Percentiles rank a stretch among this genome's conserved stretches.
Conservation (phyloP, 1,139 yeast species). For the Diutina rugosa region DNA sequence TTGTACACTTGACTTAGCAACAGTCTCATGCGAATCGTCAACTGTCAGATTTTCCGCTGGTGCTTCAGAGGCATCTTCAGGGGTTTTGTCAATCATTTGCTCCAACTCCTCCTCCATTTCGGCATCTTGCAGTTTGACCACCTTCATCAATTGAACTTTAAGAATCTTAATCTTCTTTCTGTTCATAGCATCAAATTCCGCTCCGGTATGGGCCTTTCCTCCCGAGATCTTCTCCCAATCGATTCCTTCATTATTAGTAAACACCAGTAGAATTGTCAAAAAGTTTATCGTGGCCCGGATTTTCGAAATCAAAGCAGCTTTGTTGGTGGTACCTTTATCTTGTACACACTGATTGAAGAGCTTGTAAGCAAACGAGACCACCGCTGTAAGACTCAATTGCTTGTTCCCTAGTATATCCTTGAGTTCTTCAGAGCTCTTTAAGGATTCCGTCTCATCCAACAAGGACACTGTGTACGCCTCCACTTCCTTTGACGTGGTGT, state of each 20-base stretch:
- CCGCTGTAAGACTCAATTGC: slow-evolving; percentile 42
- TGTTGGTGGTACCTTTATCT: slow-evolving; percentile 11
- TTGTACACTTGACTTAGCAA: background rate
- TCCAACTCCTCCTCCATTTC: slow-evolving; percentile 16
- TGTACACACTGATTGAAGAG: slow-evolving; percentile 40
- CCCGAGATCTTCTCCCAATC: slow-evolving; percentile 22
- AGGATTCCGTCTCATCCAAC: slow-evolving; percentile 50
- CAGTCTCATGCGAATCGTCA: background rate
- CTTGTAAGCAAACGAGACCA: slow-evolving; percentile 47
- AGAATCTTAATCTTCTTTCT: slow-evolving; percentile 24
- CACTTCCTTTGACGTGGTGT: slow-evolving; percentile 34
- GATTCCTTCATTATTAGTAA: slow-evolving; percentile 15
- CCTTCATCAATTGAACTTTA: slow-evolving; percentile 26
- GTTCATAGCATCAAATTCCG: slow-evolving; percentile 16
- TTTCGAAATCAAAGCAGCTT: slow-evolving; percentile 13
- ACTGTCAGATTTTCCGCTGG: background rate
- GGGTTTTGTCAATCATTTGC: slow-evolving; percentile 14
- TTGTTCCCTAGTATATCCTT: slow-evolving; percentile 40
- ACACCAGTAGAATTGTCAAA: slow-evolving; percentile 17
- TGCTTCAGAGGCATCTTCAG: background rate
- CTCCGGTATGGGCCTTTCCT: slow-evolving; percentile 15
- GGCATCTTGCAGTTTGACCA: slow-evolving; percentile 17
- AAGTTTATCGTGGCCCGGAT: slow-evolving; percentile 26
- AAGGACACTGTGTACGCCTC: slow-evolving; percentile 46
- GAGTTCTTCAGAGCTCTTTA: slow-evolving; percentile 26